Evolutionary conservation across 306 rosid species (phyloP).

Genomic region (Medicago lupulina): DNA sequence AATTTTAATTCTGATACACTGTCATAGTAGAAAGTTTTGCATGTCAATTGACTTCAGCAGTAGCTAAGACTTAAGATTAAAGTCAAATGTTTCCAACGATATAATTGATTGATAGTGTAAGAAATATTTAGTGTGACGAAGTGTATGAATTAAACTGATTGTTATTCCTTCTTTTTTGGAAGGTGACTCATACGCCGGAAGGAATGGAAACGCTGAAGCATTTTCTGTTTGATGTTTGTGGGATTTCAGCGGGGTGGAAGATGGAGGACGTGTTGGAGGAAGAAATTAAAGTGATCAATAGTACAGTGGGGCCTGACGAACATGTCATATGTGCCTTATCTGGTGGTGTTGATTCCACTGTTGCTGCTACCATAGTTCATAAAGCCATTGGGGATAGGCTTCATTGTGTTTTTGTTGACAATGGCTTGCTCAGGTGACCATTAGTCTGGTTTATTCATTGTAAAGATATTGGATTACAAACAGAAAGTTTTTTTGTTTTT

Average conservation of each 20-base stretch:
- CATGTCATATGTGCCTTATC: conserved; percentile 92
- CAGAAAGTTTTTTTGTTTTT: not conserved
- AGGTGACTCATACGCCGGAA: conserved; percentile 92
- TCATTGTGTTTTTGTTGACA: conserved; percentile 95
- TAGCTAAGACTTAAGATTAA: too few species aligned
- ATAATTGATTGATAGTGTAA: too few species aligned
- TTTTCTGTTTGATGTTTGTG: conserved; percentile 82
- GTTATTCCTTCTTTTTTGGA: conserved; percentile 16
- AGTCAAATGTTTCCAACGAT: too few species aligned
- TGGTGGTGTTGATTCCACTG: conserved; percentile 98
- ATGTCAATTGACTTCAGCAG: too few species aligned
- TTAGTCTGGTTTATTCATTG: not conserved
- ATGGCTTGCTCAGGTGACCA: conserved; percentile 84
- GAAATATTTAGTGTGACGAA: too few species aligned
- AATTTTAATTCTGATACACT: too few species aligned
- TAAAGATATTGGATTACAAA: conserved; percentile 1
- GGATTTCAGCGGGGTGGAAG: conserved; percentile 75
- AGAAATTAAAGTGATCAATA: conserved; percentile 73
- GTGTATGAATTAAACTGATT: too few species aligned
- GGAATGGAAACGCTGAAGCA: conserved; percentile 81
- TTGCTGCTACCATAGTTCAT: conserved; percentile 93
- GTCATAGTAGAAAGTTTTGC: too few species aligned
- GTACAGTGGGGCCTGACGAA: conserved; percentile 63
- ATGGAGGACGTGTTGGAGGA: conserved; percentile 90
- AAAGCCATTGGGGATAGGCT: conserved; percentile 94